Conservation (phyloP, 305 asterid genomes). For the Fraxinus sp. region DNA sequence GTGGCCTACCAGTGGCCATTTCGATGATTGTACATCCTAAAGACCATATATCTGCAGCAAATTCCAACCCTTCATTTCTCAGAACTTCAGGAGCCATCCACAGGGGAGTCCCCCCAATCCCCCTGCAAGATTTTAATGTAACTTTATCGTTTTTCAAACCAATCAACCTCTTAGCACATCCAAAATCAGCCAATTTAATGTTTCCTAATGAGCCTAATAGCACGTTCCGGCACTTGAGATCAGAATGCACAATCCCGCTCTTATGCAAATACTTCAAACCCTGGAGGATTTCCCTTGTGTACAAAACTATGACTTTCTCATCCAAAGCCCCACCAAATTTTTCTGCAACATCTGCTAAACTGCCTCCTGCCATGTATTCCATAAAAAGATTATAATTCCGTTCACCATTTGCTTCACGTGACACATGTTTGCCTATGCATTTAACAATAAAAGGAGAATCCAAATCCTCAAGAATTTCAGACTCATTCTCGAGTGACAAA, state of each 20-base stretch:
- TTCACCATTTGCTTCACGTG: slow-evolving; percentile 20
- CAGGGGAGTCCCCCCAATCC: slow-evolving; percentile 54
- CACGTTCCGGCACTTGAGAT: slow-evolving; percentile 56
- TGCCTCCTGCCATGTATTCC: slow-evolving; percentile 63
- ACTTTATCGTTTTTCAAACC: neutral
- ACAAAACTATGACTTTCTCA: slow-evolving; percentile 47
- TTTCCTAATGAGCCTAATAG: slow-evolving; percentile 42
- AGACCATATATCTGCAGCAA: slow-evolving; percentile 59
- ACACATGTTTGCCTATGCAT: slow-evolving; percentile 41
- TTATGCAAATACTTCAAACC: slow-evolving; percentile 46
- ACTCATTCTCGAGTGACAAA: slow-evolving; percentile 50
- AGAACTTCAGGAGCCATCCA: slow-evolving; percentile 75
- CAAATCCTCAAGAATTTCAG: slow-evolving; percentile 35
- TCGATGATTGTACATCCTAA: slow-evolving; percentile 60
- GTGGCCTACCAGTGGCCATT: slow-evolving; percentile 58
- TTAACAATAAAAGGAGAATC: slow-evolving; percentile 46
- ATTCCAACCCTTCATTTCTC: slow-evolving; percentile 34
- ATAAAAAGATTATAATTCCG: slow-evolving; percentile 35
- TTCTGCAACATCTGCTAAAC: slow-evolving; percentile 44
- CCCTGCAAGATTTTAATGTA: neutral
- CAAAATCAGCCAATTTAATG: slow-evolving; percentile 58
- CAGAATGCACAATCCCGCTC: slow-evolving; percentile 52
- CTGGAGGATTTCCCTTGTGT: slow-evolving; percentile 43
- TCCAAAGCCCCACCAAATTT: slow-evolving; percentile 51
- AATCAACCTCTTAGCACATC: slow-evolving; percentile 36